Percentiles rank a stretch among this genome's conserved stretches.
Conservation (phyloP, 208 protist species). For the Phytomonas sp. region DNA sequence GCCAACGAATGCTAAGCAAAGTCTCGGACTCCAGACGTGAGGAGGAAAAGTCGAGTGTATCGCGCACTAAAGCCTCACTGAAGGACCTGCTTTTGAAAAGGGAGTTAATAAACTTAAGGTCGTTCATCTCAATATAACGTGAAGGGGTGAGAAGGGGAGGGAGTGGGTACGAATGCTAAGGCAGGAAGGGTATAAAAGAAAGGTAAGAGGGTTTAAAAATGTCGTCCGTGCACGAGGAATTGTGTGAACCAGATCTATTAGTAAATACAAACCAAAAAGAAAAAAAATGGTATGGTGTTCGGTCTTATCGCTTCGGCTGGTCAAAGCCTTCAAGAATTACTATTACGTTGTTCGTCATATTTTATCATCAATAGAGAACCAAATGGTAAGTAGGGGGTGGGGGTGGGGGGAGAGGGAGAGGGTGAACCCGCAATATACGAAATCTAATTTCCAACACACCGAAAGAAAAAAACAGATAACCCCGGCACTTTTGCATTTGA, state of each 20-base stretch:
- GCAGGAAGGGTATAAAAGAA: background rate
- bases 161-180: background rate
- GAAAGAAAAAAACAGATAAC: background rate
- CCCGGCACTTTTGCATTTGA: background rate
- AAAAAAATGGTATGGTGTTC: background rate
- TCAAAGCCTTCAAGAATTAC: background rate
- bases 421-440: background rate
- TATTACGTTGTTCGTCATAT: background rate
- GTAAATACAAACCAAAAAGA: background rate
- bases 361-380: background rate
- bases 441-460: background rate
- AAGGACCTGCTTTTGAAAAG: conserved; percentile 10
- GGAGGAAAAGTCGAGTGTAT: conserved; percentile 21
- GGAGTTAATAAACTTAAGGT: conserved; percentile 19
- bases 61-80: conserved; percentile 21
- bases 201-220: background rate
- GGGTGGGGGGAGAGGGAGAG: background rate
- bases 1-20: conserved; percentile 37
- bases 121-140: conserved; percentile 20
- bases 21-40: conserved; percentile 1
- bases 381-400: background rate
- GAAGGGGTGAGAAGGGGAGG: background rate
- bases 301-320: background rate
- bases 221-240: background rate
- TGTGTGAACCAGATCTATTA: background rate